Evolutionary conservation across 2,329 filamentous ascomycete species (phyloP), one percentile per base, ranked within the genome.

Genomic region (Akanthomyces lecanii): DNA sequence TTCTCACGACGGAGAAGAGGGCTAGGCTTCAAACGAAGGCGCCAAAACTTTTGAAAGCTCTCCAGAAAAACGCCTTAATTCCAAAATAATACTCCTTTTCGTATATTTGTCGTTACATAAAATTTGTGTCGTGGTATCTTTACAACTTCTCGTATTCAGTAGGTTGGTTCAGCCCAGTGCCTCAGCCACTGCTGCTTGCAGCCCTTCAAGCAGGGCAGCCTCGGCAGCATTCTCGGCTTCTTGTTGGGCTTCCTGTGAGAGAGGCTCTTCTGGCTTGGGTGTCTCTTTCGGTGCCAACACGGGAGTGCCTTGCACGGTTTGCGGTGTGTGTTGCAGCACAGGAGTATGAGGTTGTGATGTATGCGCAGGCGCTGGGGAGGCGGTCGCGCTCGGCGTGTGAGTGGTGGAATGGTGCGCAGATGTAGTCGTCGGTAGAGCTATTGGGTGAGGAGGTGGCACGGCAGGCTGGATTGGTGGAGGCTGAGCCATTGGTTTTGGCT

Each of bases 181-280:
- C 44, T 69, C 68, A 58, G 74, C 73, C 47, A 76, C 71, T 8
- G 70, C 74, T 10, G 72, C 73, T 58, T 76, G 74, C 1, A 76
- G 69, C 5, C 73, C 72, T 62, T 76, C 72, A 7, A 76, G 61
- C 18, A 76, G 66, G 25, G 73, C 73, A 23, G 70, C 73, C 60
- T 76, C 74, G 16, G 72, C 72, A 25, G 70, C 73, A 44, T 75
- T 73, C 61, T 75, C 73, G 59, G 75, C 66, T 33, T 69, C 65
- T 21, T 69, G 65, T 25, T 65, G 64, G 23, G 64, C 64, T 18
- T 60, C 61, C 14, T 70, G 69, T 44, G 68, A 64, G 61, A 72
- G 66, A 10, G 67, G 66, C 54, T 68, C 66, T 38, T 69, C 64
- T 25, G 69, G 69, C 21, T 67, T 60, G 4, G 68, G 66, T 21